Conservation (phyloP, 139 green algal genomes). For the Parachlorella kessleri region DNA sequence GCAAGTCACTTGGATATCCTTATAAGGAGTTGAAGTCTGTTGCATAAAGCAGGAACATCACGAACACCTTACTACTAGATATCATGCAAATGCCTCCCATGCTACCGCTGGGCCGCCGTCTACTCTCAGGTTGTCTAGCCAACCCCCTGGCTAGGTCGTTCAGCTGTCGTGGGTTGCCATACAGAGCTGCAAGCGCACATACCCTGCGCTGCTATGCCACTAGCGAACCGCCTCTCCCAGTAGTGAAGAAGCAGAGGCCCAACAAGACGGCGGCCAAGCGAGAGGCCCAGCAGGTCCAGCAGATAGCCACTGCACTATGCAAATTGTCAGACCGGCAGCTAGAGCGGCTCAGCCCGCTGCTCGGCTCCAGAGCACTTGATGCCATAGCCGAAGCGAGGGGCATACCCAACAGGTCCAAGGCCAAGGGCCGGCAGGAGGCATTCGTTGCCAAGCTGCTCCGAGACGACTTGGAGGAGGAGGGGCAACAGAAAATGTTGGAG, state of each 20-base stretch:
- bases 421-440: constrained; percentile 17
- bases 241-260: background rate
- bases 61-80: too few relatives aligned
- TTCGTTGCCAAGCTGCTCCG: constrained; percentile 20
- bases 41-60: too few relatives aligned
- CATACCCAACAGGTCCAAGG: constrained; percentile 4
- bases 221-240: too few relatives aligned
- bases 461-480: constrained; percentile 12
- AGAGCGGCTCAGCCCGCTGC: background rate
- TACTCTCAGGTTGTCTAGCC: too few relatives aligned
- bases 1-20: too few relatives aligned
- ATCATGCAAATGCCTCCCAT: too few relatives aligned
- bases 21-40: too few relatives aligned
- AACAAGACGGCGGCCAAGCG: constrained; percentile 18
- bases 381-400: background rate
- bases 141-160: too few relatives aligned
- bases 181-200: too few relatives aligned
- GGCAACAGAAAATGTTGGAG: constrained; percentile 8
- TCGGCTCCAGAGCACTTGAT: constrained; percentile 2
- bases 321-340: constrained; percentile 13
- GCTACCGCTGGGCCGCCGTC: too few relatives aligned
- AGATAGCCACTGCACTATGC: background rate
- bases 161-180: too few relatives aligned
- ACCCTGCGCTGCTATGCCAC: too few relatives aligned
- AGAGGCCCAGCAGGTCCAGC: constrained; percentile 12